A percentile compares a stretch with the other conserved stretches of the same genome.
Conservation (phyloP, 495 filamentous ascomycete genomes). For the Aspergillus steynii region DNA sequence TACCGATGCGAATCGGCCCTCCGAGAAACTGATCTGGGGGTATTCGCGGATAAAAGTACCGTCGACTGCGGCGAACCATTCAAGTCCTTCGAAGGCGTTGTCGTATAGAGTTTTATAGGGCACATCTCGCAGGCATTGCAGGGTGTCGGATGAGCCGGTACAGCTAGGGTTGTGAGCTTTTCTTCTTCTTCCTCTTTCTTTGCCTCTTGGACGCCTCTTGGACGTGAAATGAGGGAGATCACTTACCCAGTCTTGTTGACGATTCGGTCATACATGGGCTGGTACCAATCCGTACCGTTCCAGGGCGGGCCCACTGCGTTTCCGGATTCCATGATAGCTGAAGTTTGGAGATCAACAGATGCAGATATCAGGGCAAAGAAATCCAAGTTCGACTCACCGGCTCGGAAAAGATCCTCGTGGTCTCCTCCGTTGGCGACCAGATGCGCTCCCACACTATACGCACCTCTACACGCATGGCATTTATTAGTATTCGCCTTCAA, state of each 20-base stretch:
- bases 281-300: constrained; percentile 43
- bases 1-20: constrained; percentile 39
- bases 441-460: constrained; percentile 40
- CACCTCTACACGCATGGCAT: constrained; percentile 23
- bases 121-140: constrained; percentile 61
- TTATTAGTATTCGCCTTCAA: background rate
- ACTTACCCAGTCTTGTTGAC: constrained; percentile 31
- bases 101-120: constrained; percentile 58
- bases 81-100: constrained; percentile 43
- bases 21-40: constrained; percentile 35
- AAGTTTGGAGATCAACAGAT: background rate
- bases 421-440: constrained; percentile 35
- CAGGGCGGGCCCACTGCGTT: constrained; percentile 40
- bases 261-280: constrained; percentile 42
- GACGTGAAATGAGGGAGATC: constrained; percentile 7
- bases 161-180: constrained; percentile 46
- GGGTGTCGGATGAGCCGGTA: constrained; percentile 51
- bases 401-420: constrained; percentile 39
- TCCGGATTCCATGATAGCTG: constrained; percentile 72
- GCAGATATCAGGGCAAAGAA: background rate
- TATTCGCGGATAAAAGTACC: constrained; percentile 50
- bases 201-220: background rate
- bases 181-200: background rate
- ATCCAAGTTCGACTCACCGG: constrained; percentile 21
- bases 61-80: constrained; percentile 50